A percentile compares a stretch with the other conserved stretches of the same genome.
phyloP scores from a whole-genome alignment of 75 land plant species.

The Cunninghamia lanceolata region DNA sequence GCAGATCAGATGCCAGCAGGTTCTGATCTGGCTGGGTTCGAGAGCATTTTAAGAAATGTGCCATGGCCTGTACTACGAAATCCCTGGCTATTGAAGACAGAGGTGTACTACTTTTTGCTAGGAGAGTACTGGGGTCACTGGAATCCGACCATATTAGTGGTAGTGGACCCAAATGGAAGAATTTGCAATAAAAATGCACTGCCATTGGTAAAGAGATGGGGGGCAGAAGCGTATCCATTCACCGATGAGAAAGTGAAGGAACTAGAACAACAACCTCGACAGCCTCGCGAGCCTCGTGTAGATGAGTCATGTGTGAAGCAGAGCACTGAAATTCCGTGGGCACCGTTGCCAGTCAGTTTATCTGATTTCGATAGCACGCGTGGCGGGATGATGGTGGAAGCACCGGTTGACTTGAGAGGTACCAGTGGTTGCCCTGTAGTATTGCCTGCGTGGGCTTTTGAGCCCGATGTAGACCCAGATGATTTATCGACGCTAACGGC shows the following conservation, averaged over 20 bases:
- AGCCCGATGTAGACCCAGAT: background rate
- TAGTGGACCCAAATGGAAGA: background rate
- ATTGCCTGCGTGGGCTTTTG: background rate
- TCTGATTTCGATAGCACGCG: background rate
- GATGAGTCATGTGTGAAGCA: background rate
- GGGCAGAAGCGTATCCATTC: conserved; percentile 2
- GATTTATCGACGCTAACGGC: background rate
- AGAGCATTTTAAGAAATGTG: background rate
- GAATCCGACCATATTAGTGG: background rate
- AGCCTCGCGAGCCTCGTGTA: background rate
- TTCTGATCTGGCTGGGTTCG: background rate
- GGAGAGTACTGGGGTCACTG: background rate
- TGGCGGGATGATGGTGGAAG: background rate
- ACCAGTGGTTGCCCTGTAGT: background rate
- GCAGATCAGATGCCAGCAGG: background rate
- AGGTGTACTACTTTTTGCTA: background rate
- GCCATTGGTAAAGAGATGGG: background rate
- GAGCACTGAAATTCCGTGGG: background rate
- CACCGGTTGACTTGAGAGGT: background rate
- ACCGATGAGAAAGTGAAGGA: background rate
- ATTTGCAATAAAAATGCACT: background rate
- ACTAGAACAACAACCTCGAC: background rate
- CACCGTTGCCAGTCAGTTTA: background rate
- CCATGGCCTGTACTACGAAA: background rate
- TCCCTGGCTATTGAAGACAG: background rate